A percentile compares a stretch with the other conserved stretches of the same genome.
Evolutionary conservation across 2,329 filamentous ascomycete genomes (phyloP).

Genomic region (Alternaria brassicae): DNA sequence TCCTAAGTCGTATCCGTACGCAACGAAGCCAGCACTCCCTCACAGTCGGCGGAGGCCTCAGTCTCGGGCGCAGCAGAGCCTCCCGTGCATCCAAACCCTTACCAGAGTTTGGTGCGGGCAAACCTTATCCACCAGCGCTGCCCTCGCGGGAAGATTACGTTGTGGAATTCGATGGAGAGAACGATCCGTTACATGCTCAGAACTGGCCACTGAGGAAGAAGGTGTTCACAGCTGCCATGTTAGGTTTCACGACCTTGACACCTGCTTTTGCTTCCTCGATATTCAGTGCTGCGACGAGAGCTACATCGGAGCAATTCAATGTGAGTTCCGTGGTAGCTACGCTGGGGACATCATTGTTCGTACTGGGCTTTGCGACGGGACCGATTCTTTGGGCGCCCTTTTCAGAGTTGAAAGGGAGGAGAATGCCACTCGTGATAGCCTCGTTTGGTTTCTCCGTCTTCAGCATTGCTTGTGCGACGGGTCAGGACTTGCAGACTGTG

Average conservation of each 20-base stretch:
- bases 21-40: conserved; percentile 72
- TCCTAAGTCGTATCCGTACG: conserved; percentile 74
- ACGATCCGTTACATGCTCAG: conserved; percentile 84
- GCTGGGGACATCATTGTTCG: conserved; percentile 59
- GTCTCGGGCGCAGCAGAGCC: conserved; percentile 54
- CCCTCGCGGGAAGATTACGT: conserved; percentile 74
- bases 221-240: conserved; percentile 69
- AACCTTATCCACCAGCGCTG: conserved; percentile 78
- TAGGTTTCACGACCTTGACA: conserved; percentile 74
- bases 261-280: conserved; percentile 68
- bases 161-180: conserved; percentile 80
- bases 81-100: conserved; percentile 63
- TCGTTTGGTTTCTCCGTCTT: conserved; percentile 62
- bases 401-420: conserved; percentile 59
- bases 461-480: conserved; percentile 57
- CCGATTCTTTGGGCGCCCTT: conserved; percentile 58
- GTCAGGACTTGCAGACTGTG: conserved; percentile 61
- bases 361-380: conserved; percentile 59
- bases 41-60: conserved; percentile 70
- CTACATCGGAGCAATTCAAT: conserved; percentile 49
- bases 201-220: conserved; percentile 87
- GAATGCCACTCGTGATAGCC: conserved; percentile 57
- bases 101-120: conserved; percentile 75
- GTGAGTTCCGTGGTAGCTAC: conserved; percentile 59
- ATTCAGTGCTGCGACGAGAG: conserved; percentile 50